Base-by-base conservation (phyloP, 192 early-diverging fungal species). In the Coemansia sp. region DNA sequence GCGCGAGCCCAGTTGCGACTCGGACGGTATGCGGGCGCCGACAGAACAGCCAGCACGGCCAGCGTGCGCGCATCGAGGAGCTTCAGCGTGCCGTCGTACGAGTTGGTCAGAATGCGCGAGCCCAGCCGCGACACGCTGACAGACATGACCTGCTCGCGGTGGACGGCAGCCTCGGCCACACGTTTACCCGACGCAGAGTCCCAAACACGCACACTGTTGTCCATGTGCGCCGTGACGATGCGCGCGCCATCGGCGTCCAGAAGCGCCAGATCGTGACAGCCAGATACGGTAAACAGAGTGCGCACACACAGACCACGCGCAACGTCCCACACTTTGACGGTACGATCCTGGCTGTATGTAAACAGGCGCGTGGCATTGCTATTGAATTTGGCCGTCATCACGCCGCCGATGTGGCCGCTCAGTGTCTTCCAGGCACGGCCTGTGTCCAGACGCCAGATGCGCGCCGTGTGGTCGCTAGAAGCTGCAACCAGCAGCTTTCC, bases 271-370 rank as follows among this genome's bases (percentile, higher is more conserved):
- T 98, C 97, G 71, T 97, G 97, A 78, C 96, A 97, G 71, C 92
- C 93, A 32, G 95, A 96, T 63, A 94, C 86, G 2, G 93, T 92
- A 63, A 96, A 98, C 72, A 97, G 93, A 6, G 95, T 99, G 51
- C 90, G 87, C 36, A 88, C 82, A 87, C 95, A 98, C 69, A 92
- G 91, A 61, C 95, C 95, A 70, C 90, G 91, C 71, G 85, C 82
- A 48, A 95, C 76, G 82, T 99, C 97, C 95, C 95, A 99, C 7
- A 97, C 84, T 80, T 99, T 99, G 40, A 99, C 86, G 0, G 95
- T 97, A 22, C 95, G 84, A 77, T 99, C 97, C 71, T 99, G 95
- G 64, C 95, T 97, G 63, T 94, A 95, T 7, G 94, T 93, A 26
- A 93, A 93, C 65, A 99, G 90, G 43, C 88, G 87, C 69, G 84